A percentile compares a stretch with the other conserved stretches of the same genome.
These are phyloP conservation scores for Neltuma alba DNA, from an alignment of 306 rosid genomes.

Conservation along the genomic window DNA sequence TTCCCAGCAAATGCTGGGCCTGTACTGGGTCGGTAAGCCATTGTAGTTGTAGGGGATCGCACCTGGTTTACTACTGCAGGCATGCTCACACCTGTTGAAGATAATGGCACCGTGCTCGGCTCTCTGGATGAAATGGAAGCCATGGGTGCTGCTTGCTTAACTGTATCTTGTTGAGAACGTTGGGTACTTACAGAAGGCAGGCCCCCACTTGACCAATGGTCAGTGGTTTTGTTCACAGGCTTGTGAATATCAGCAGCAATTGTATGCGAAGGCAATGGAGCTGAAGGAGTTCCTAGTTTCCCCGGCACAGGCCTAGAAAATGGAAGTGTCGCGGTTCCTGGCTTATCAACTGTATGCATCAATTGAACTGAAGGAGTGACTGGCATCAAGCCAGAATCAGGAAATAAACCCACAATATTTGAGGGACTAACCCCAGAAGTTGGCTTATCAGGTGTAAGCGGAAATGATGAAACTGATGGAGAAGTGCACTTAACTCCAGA, in stretches of 20 bases:
- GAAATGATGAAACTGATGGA: slow-evolving; percentile 31
- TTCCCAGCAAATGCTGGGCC: slow-evolving; percentile 23
- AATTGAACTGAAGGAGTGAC: slow-evolving; percentile 1
- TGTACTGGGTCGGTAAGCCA: slow-evolving; percentile 27
- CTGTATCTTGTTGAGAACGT: slow-evolving; percentile 29
- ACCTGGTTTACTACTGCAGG: slow-evolving; percentile 32
- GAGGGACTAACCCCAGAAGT: slow-evolving; percentile 24
- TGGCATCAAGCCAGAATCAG: slow-evolving; percentile 27
- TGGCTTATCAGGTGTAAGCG: neutral
- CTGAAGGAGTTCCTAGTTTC: neutral
- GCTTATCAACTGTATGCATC: neutral
- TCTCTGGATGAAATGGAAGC: slow-evolving; percentile 29
- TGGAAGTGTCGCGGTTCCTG: slow-evolving; percentile 26
- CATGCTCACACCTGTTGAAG: slow-evolving; percentile 26
- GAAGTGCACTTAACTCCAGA: slow-evolving; percentile 18
- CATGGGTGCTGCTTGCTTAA: slow-evolving; percentile 25
- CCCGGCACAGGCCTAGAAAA: slow-evolving; percentile 20
- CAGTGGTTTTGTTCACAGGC: slow-evolving; percentile 23
- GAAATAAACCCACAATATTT: slow-evolving; percentile 6
- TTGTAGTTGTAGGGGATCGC: slow-evolving; percentile 25
- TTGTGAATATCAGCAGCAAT: slow-evolving; percentile 18
- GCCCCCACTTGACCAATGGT: slow-evolving; percentile 29
- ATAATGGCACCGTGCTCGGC: slow-evolving; percentile 19
- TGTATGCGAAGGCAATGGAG: slow-evolving; percentile 2
- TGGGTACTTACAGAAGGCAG: slow-evolving; percentile 17